These are phyloP conservation scores for Botrytis squamosa DNA, from an alignment of 2,329 filamentous ascomycete genomes.

Conservation along the genomic window DNA sequence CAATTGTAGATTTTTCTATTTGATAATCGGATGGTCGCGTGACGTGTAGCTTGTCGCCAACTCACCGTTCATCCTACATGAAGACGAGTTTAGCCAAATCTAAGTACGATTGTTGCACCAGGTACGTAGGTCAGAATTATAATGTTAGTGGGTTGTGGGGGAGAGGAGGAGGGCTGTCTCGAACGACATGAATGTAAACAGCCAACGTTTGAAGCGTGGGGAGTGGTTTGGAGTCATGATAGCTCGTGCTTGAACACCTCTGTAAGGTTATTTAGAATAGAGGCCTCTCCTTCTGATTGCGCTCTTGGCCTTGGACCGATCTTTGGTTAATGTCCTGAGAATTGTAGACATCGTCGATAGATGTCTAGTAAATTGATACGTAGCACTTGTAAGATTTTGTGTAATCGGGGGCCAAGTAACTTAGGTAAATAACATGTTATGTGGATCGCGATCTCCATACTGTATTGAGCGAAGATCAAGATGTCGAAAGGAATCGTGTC, in stretches of 20 bases:
- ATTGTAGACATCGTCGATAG: not conserved
- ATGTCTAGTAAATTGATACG: not conserved
- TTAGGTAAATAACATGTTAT: not conserved
- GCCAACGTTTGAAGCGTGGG: conserved; percentile 1
- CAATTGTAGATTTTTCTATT: too few species aligned
- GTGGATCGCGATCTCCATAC: not conserved
- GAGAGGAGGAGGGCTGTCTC: not conserved
- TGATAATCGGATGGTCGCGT: not conserved
- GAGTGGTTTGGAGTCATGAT: not conserved
- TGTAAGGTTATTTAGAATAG: not conserved
- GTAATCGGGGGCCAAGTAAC: not conserved
- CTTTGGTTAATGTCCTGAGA: not conserved
- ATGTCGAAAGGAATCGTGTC: conserved; percentile 8
- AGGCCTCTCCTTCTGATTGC: not conserved
- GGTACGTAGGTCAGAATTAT: not conserved
- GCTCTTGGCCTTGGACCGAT: not conserved
- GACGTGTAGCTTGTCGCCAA: not conserved
- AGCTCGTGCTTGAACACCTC: not conserved
- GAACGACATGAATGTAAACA: not conserved
- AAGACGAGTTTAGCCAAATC: not conserved
- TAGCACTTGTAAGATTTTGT: too few species aligned
- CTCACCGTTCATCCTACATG: not conserved
- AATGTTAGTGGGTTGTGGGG: not conserved
- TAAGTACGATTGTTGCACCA: not conserved
- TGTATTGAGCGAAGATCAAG: not conserved